Evolutionary conservation across 371 early-diverging fungal genomes (phyloP), one percentile per base, ranked within the genome.

Genomic region (Rhizopus arrhizus): DNA sequence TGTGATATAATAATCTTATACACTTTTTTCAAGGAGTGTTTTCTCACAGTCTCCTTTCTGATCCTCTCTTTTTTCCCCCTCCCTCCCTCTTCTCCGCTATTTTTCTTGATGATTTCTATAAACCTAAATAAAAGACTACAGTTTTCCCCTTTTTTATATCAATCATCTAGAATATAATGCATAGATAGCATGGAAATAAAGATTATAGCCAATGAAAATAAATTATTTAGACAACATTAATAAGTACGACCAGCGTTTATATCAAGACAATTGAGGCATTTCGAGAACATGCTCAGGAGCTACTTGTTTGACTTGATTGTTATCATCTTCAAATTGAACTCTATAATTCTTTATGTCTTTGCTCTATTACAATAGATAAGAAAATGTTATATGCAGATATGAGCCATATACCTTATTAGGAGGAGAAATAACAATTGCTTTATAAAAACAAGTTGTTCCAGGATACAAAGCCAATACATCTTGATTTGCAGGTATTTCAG

Each of bases 401-500:
- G 22, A 22, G 22, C 22, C 22, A 22, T 22, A 22, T 79, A 88
- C 87, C 85, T 89, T 87, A 55, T 77, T 82, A 5, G 93, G 92
- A 35, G 91, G 85, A 5, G 75, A 65, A 6, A 87, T 75, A 2
- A 95, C 91, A 4, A 70, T 77, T 0, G 89, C 95, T 60, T 87
- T 85, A 70, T 95, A 93, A 62, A 95, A 95, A 61, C 91, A 92
- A 3, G 92, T 93, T 13, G 91, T 93, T 0, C 82, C 81, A 6
- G 95, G 94, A 68, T 92, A 95, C 42, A 94, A 68, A 3, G 92
- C 93, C 53, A 94, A 69, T 9, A 94, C 93, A 22, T 84, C 83
- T 36, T 85, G 81, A n/a, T 83, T 85, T 28, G 77, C 73, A 10
- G 84, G 73, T 65, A 90, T 84, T 64, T 91, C 87, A 7, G 77